phyloP scores from a whole-genome alignment of 331 rosid species.

The Malus hybrid region DNA sequence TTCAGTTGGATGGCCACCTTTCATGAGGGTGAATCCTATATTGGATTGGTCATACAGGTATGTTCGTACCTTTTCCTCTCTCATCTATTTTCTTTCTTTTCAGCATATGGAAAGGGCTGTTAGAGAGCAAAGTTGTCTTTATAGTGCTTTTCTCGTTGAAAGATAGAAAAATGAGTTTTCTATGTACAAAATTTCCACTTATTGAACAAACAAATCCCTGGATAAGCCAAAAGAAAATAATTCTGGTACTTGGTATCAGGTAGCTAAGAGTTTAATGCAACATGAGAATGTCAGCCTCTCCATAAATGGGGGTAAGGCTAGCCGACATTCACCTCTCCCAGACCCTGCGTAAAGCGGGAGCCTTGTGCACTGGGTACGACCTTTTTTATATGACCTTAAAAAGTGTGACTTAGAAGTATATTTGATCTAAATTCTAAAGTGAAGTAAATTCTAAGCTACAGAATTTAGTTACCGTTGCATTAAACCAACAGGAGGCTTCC shows the following conservation, averaged over 20 bases:
- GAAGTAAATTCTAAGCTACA: neutral
- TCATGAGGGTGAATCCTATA: conserved; percentile 98
- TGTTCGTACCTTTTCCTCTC: conserved; percentile 13
- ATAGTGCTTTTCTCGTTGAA: neutral
- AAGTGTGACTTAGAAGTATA: too few species aligned
- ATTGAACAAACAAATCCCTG: neutral
- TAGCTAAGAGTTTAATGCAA: neutral
- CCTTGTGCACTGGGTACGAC: too few species aligned
- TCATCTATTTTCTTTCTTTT: neutral
- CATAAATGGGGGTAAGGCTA: too few species aligned
- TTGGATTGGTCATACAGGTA: conserved; percentile 99
- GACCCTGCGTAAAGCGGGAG: too few species aligned
- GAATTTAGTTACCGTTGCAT: too few species aligned
- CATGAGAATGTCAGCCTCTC: neutral
- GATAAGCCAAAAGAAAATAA: neutral
- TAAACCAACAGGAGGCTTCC: neutral
- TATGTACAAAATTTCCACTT: neutral
- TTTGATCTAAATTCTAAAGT: neutral
- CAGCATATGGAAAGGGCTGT: conserved; percentile 6
- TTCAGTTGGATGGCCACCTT: conserved; percentile 94
- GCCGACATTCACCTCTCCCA: too few species aligned
- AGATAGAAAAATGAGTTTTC: neutral
- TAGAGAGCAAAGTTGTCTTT: conserved; percentile 1
- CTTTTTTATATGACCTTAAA: too few species aligned
- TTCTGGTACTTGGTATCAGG: neutral